These are phyloP conservation scores for Lithospermum erythrorhizon DNA, from an alignment of 257 asterid genomes.

Conservation along the genomic window DNA sequence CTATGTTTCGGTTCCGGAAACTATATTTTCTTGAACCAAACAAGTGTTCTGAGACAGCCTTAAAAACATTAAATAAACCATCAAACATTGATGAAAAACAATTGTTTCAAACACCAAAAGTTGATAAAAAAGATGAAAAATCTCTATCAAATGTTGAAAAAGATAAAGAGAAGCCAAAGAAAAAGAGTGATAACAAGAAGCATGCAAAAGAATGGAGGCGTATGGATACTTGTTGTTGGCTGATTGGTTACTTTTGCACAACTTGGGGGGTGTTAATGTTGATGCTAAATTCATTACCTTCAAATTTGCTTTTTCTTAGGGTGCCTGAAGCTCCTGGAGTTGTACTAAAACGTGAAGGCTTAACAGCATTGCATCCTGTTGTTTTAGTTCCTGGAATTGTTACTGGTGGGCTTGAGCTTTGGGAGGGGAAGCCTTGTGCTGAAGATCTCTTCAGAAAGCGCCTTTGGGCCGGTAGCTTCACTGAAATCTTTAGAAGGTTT, in stretches of 20 bases:
- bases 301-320: slow-evolving; percentile 33
- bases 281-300: slow-evolving; percentile 35
- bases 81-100: slow-evolving; percentile 5
- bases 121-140: slow-evolving; percentile 7
- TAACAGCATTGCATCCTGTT: slow-evolving; percentile 58
- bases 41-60: slow-evolving; percentile 20
- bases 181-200: slow-evolving; percentile 6
- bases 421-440: slow-evolving; percentile 89
- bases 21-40: slow-evolving; percentile 44
- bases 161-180: slow-evolving; percentile 10
- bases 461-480: slow-evolving; percentile 84
- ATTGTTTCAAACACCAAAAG: slow-evolving; percentile 14
- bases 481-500: slow-evolving; percentile 67
- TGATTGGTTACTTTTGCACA: slow-evolving; percentile 52
- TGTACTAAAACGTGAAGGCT: slow-evolving; percentile 46
- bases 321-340: slow-evolving; percentile 54
- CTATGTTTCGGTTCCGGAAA: slow-evolving; percentile 52
- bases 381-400: slow-evolving; percentile 83
- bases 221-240: slow-evolving; percentile 56
- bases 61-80: slow-evolving; percentile 11
- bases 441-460: slow-evolving; percentile 68
- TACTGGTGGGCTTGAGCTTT: slow-evolving; percentile 91
- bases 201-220: slow-evolving; percentile 71
- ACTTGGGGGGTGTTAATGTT: slow-evolving; percentile 65
- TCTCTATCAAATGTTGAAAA: slow-evolving; percentile 4